phyloP scores from a whole-genome alignment of 352 stramenopile species.

The Globisporangium paroecandrum region DNA sequence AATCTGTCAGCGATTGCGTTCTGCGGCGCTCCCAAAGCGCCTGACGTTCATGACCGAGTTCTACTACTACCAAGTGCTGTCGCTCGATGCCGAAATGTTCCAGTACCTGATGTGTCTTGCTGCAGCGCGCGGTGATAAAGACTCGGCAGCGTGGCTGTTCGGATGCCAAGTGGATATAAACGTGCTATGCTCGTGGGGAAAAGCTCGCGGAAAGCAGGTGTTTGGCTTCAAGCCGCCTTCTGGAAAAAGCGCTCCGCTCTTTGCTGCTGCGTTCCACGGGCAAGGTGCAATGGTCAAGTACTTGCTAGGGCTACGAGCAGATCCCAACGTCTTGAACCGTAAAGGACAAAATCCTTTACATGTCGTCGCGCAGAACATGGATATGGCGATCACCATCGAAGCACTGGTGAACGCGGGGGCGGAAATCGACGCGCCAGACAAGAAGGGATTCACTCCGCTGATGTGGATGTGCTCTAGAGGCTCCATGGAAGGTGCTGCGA shows the following conservation, averaged over 20 bases:
- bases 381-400: conserved; percentile 70
- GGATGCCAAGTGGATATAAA: conserved; percentile 60
- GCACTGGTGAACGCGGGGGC: conserved; percentile 50
- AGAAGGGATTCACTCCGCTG: conserved; percentile 67
- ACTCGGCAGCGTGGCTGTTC: conserved; percentile 60
- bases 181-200: conserved; percentile 66
- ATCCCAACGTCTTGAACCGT: conserved; percentile 58
- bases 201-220: conserved; percentile 61
- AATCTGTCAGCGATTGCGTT: conserved; percentile 58
- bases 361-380: conserved; percentile 42
- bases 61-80: conserved; percentile 82
- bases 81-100: conserved; percentile 75
- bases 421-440: conserved; percentile 58
- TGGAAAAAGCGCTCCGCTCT: conserved; percentile 51
- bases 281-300: conserved; percentile 65
- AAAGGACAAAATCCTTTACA: conserved; percentile 67
- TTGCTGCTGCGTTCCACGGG: conserved; percentile 57
- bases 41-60: conserved; percentile 83
- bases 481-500: conserved; percentile 68
- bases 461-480: conserved; percentile 66
- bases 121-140: conserved; percentile 61
- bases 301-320: conserved; percentile 42
- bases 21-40: conserved; percentile 67
- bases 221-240: conserved; percentile 63
- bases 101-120: conserved; percentile 74